Conservation (phyloP, 2,329 filamentous ascomycete species). For the Xylariaceae sp. region DNA sequence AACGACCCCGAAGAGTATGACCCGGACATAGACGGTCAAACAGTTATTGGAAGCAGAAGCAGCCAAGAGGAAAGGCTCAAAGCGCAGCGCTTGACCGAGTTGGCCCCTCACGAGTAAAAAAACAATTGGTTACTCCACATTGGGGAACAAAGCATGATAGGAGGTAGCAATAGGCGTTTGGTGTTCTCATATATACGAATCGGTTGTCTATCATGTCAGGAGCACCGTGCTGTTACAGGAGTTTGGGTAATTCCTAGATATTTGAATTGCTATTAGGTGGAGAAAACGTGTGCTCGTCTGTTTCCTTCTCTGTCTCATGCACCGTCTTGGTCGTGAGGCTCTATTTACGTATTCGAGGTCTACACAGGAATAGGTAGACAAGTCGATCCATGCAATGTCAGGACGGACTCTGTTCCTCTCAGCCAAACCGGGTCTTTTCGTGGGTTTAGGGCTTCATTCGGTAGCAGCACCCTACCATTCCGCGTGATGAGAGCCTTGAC, state of each 20-base stretch:
- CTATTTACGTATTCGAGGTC: no score
- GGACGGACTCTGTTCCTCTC: no score
- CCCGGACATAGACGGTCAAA: slow-evolving; percentile 41
- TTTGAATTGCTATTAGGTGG: slow-evolving; percentile 4
- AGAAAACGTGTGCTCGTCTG: no score
- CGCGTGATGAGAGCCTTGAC: no score
- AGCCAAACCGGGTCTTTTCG: no score
- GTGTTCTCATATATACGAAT: slow-evolving; percentile 2
- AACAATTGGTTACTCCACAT: slow-evolving; percentile 20
- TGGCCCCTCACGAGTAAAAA: slow-evolving; percentile 32
- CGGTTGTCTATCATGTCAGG: neutral
- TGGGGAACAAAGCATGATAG: slow-evolving; percentile 1
- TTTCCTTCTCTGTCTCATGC: no score
- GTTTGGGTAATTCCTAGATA: slow-evolving; percentile 4
- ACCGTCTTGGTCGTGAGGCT: no score
- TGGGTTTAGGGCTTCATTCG: no score
- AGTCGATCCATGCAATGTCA: no score
- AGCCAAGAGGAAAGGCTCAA: slow-evolving; percentile 30
- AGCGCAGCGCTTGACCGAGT: slow-evolving; percentile 30
- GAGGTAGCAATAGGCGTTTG: slow-evolving; percentile 10
- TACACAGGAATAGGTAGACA: no score
- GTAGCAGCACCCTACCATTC: no score
- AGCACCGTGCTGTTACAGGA: neutral
- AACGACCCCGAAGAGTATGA: slow-evolving; percentile 35
- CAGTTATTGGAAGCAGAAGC: slow-evolving; percentile 35